Conservation (phyloP, 1,139 yeast genomes). For the Scheffersomyces stambukii region DNA sequence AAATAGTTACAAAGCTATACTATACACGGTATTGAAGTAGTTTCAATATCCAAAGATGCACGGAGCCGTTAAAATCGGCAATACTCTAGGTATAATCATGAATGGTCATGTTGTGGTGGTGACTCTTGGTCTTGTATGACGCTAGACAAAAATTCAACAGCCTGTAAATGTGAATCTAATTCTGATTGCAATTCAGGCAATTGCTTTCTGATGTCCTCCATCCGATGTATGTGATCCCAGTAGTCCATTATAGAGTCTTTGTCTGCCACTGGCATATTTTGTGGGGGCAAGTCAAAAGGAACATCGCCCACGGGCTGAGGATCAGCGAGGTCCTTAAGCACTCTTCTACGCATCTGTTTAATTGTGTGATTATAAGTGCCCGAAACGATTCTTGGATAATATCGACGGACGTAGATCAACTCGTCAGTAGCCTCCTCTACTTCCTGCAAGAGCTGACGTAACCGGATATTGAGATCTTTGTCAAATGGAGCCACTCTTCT, state of each 20-base stretch:
- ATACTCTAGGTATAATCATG: slow-evolving; percentile 27
- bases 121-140: no score
- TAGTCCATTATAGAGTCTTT: slow-evolving; percentile 6
- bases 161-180: slow-evolving; percentile 26
- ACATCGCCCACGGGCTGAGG: slow-evolving; percentile 1
- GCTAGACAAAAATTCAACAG: slow-evolving; percentile 27
- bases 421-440: slow-evolving; percentile 57
- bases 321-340: no score
- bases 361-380: slow-evolving; percentile 30
- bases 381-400: slow-evolving; percentile 41
- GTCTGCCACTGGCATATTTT: no score
- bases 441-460: slow-evolving; percentile 47
- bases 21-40: no score
- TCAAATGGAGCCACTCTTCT: slow-evolving; percentile 63
- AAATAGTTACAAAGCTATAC: no score
- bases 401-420: slow-evolving; percentile 48
- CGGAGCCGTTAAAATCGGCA: no score
- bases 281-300: no score
- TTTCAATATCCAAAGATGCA: no score
- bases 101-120: slow-evolving; percentile 2
- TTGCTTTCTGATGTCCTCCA: slow-evolving; percentile 22
- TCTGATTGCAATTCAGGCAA: slow-evolving; percentile 33
- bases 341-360: slow-evolving; percentile 10
- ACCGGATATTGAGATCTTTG: slow-evolving; percentile 48
- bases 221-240: slow-evolving; percentile 17